Conservation (phyloP, 352 stramenopile genomes). For the Phytopythium chamaehyphon region DNA sequence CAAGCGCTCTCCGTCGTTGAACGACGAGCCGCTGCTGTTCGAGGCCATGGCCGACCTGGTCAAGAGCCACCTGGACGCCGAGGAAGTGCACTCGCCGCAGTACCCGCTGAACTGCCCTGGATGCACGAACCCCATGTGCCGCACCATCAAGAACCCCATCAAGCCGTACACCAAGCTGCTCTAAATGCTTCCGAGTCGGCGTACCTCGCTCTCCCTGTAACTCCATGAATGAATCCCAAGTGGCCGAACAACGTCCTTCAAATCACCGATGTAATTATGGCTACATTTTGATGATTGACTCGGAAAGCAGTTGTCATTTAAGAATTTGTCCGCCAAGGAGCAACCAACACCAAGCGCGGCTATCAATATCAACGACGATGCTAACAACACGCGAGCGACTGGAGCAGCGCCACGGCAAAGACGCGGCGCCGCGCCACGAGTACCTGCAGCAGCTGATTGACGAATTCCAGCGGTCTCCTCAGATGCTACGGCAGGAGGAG, state of each 20-base stretch:
- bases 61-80: constrained; percentile 86
- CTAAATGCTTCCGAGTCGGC: not conserved
- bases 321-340: not conserved
- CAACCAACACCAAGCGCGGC: not conserved
- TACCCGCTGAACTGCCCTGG: constrained; percentile 84
- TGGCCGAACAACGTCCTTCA: too few species aligned
- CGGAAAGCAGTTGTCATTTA: not conserved
- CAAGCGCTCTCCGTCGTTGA: constrained; percentile 94
- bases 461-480: constrained; percentile 64
- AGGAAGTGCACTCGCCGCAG: constrained; percentile 66
- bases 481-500: constrained; percentile 63
- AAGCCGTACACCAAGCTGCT: constrained; percentile 62
- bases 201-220: not conserved
- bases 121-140: constrained; percentile 82
- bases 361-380: too few species aligned
- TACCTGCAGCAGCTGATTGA: constrained; percentile 74
- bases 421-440: constrained; percentile 63
- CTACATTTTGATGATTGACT: constrained; percentile 4
- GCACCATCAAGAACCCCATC: constrained; percentile 82
- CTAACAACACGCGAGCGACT: constrained; percentile 57
- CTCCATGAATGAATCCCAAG: not conserved
- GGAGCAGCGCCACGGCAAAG: constrained; percentile 55
- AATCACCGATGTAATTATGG: not conserved
- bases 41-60: constrained; percentile 97
- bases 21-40: constrained; percentile 94